Evolutionary conservation across 768 basidiomycete genomes (phyloP), one percentile per base, ranked within the genome.

Genomic region (Xerocomus spinulosus): DNA sequence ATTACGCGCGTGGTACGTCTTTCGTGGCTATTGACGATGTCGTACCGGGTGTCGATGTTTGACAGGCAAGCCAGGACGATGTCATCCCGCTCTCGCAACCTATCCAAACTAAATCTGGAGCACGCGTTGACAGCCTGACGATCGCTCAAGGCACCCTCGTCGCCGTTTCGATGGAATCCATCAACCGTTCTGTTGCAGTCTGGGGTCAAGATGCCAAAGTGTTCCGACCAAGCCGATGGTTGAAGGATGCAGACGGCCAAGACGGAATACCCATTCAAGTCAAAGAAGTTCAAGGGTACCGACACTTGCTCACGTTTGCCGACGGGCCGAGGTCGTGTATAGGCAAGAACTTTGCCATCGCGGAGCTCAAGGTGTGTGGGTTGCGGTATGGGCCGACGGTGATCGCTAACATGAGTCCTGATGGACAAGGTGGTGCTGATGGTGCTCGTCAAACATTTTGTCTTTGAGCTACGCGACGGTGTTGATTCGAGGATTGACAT

Each of bases 221-320:
- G 21, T 88, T 82, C 58, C 68, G 73, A 25, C 85, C 84, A 0
- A 79, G 80, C 44, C 69, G 85, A 13, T 88, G 85, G 85, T 67
- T 86, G 9, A 60, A 61, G 12, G 62, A 63, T 2, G 24, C 15
- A 15, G 21, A 20, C 8, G 25, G 52, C 8, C 24, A 24, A 4
- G 56, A 63, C 15, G 58, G 64, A 1, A 56, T 61, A 2, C 55
- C 58, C 4, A 32, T 30, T 30, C 49, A 57, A 12, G 68, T 71
- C 0, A 73, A 70, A 37, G 69, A 72, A 17, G 62, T 79, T 2
- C 72, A 72, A 49, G 76, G 77, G 2, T 64, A 79, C 48, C 68
- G 73, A 0, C 77, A 81, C 56, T 55, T 79, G 18, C 61, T 81
- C 17, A 73, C 74, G 0, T 81, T 80, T 53, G 59, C 64, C 1